Base-by-base conservation (phyloP, 2,329 filamentous ascomycete genomes). In the Davidsoniella neocaledoniae region DNA sequence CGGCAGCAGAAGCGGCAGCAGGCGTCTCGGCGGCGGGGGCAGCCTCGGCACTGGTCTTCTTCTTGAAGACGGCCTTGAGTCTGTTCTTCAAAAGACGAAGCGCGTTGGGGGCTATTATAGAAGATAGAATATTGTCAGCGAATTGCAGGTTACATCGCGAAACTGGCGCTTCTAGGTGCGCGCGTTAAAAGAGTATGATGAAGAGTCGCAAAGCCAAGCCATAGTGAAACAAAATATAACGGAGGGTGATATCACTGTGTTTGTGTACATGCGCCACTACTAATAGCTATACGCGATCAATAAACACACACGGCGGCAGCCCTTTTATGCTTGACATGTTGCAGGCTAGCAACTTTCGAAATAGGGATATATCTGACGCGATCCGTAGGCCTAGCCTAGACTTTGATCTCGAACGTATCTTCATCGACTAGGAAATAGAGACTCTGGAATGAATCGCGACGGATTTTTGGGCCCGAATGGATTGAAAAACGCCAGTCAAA, bases 61-160 rank as follows among this genome's bases (percentile, higher is more conserved):
- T 72, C 63, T 69, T 71, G 65, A 74, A 71, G 61, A 66, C 62
- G 55, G 64, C 63, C 67, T 70, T 72, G 59, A 77, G 59, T 69
- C 74, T 76, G 59, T 62, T 65, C 69, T 72, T 74, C 56, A 76
- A 56, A 63, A 74, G 74, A 59, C 71, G 69, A 54, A 76, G 63
- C 33, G 72, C 69, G 55, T 68, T 63, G 46, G 66, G 61, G 49
- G 72, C 72, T 76, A 14, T 48, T 23, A 41, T 21, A 5, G 29
- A 17, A 40, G 14, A 33, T 26, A 17, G 42, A 1, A 25, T 19
- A 25, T 36, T 29, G 26, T 33, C 10, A 38, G 41, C 5, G 5
- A 23, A 23, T 23, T 17, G 5, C 14, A 21, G 17, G 44, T 25
- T 8, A 39, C 37, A 12, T 8, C 9, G 7, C 21, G 23, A 23